phyloP scores from a whole-genome alignment of 2,329 filamentous ascomycete species.

The Aspergillus sp. region DNA sequence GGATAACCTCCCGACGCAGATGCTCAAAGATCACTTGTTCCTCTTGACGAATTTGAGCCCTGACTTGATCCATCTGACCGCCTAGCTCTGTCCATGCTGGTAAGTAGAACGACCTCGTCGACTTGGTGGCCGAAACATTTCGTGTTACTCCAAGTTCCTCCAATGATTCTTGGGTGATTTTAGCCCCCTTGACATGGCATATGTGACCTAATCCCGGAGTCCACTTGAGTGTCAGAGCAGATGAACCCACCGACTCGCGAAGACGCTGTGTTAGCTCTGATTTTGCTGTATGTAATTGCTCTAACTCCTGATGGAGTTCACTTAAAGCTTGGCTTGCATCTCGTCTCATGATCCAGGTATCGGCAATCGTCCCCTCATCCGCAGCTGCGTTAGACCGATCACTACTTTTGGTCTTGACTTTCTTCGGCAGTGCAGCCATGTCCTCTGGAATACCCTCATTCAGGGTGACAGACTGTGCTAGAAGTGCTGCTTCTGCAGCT shows the following conservation, averaged over 20 bases:
- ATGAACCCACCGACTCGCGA: slow-evolving; percentile 60
- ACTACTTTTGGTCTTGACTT: slow-evolving; percentile 33
- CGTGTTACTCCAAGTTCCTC: slow-evolving; percentile 48
- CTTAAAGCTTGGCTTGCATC: slow-evolving; percentile 67
- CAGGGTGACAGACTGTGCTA: slow-evolving; percentile 71
- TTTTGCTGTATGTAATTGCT: slow-evolving; percentile 62
- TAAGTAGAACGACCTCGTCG: slow-evolving; percentile 80
- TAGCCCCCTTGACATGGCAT: slow-evolving; percentile 79
- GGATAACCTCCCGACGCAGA: slow-evolving; percentile 74
- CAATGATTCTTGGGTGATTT: slow-evolving; percentile 58
- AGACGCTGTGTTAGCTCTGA: slow-evolving; percentile 61
- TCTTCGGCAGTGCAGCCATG: slow-evolving; percentile 58
- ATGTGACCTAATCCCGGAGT: slow-evolving; percentile 85
- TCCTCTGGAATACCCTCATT: slow-evolving; percentile 65
- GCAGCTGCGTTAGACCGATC: slow-evolving; percentile 30
- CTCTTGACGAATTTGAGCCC: slow-evolving; percentile 76
- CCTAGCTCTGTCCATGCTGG: slow-evolving; percentile 83
- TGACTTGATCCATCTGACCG: slow-evolving; percentile 73
- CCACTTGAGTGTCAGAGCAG: slow-evolving; percentile 78
- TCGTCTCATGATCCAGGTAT: slow-evolving; percentile 65
- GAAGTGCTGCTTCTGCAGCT: slow-evolving; percentile 67
- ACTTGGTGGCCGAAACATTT: slow-evolving; percentile 77
- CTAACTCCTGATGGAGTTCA: slow-evolving; percentile 68
- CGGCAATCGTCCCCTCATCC: slow-evolving; percentile 45
- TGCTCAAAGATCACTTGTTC: slow-evolving; percentile 77